These are phyloP conservation scores for Tuctoria greenei DNA, from an alignment of 176 grass and related monocot species.

Conservation along the genomic window DNA sequence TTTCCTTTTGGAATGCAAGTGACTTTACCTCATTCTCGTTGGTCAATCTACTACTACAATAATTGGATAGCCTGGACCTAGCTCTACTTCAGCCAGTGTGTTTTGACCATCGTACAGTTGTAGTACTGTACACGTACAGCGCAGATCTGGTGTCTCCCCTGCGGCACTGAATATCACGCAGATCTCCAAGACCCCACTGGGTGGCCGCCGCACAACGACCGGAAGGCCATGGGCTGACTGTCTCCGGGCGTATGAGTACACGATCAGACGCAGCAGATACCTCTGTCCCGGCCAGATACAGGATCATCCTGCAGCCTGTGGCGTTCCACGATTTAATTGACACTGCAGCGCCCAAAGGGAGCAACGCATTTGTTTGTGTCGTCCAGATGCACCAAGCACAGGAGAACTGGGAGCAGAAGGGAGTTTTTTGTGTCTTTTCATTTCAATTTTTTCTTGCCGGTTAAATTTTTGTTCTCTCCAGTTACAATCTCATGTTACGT, in stretches of 20 bases:
- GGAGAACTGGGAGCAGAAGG: constrained; percentile 29
- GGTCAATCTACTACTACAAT: background rate
- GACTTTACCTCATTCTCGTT: background rate
- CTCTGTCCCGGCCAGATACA: constrained; percentile 2
- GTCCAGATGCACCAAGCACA: background rate
- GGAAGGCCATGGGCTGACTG: constrained; percentile 7
- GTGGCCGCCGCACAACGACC: background rate
- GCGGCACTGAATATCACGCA: constrained; percentile 14
- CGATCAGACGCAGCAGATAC: constrained; percentile 28
- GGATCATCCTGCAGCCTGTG: constrained; percentile 24
- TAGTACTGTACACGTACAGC: background rate
- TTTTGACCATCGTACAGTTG: background rate
- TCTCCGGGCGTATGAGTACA: background rate
- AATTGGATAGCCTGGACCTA: background rate
- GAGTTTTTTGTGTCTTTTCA: constrained; percentile 24
- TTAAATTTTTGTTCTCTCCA: background rate
- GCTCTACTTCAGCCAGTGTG: background rate
- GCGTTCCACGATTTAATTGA: background rate
- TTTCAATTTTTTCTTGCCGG: background rate
- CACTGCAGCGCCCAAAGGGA: constrained; percentile 9
- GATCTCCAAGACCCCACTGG: background rate
- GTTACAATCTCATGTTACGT: too few relatives aligned
- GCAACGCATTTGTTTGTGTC: constrained; percentile 33
- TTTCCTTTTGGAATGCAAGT: background rate
- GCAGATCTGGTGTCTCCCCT: constrained; percentile 1